Evolutionary conservation across 1,284 basidiomycete genomes (phyloP).

Genomic region (Tilletia setariae): DNA sequence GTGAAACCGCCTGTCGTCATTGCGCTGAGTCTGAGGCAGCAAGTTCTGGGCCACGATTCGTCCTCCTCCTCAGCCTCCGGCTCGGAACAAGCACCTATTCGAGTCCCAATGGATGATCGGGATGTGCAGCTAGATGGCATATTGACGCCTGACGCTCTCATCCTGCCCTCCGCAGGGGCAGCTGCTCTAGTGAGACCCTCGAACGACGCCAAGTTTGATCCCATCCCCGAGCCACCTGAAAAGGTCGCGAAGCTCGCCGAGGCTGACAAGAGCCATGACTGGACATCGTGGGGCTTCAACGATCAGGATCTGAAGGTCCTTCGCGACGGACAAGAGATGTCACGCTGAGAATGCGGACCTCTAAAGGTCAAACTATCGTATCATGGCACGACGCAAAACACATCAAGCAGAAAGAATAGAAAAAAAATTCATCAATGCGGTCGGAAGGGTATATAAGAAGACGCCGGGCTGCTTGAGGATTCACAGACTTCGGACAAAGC

Average conservation of each 20-base stretch:
- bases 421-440: background rate
- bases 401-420: too few species aligned
- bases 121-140: slow-evolving; percentile 50
- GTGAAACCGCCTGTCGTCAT: slow-evolving; percentile 15
- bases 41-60: background rate
- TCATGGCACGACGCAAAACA: too few species aligned
- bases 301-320: too few species aligned
- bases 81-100: slow-evolving; percentile 21
- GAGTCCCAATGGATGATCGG: slow-evolving; percentile 50
- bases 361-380: too few species aligned
- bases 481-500: slow-evolving; percentile 1
- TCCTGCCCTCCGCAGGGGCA: slow-evolving; percentile 9
- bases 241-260: background rate
- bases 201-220: slow-evolving; percentile 11
- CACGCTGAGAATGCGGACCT: too few species aligned
- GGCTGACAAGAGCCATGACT: background rate
- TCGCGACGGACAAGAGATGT: too few species aligned
- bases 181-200: background rate
- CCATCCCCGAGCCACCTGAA: background rate
- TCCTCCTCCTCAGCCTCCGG: background rate
- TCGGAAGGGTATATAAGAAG: background rate
- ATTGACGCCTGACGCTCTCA: slow-evolving; percentile 39
- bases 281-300: background rate
- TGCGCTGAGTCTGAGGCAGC: slow-evolving; percentile 2
- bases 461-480: background rate